These are phyloP conservation scores for Globisporangium middletonii DNA, from an alignment of 352 stramenopile genomes.

Conservation along the genomic window DNA sequence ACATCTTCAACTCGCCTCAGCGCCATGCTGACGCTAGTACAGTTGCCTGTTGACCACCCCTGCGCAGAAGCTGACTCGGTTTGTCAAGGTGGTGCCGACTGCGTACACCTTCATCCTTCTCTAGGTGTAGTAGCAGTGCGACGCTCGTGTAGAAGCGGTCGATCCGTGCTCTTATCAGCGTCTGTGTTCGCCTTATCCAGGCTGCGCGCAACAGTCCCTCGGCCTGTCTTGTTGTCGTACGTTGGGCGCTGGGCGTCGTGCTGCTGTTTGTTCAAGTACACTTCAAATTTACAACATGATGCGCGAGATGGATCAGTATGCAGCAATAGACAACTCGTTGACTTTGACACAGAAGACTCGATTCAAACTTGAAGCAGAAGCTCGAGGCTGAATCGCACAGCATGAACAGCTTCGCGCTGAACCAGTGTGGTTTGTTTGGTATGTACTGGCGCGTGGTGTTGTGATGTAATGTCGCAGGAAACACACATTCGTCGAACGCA, in stretches of 20 bases:
- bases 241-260: background rate
- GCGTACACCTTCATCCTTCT: background rate
- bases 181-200: too few relatives aligned
- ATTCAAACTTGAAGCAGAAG: background rate
- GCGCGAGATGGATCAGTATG: background rate
- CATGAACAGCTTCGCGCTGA: background rate
- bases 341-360: background rate
- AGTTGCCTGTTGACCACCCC: too few relatives aligned
- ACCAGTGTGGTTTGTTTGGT: conserved; percentile 2
- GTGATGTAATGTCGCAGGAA: background rate
- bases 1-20: background rate
- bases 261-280: background rate
- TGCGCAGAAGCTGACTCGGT: too few relatives aligned
- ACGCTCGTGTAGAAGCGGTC: too few relatives aligned
- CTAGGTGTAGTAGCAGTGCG: too few relatives aligned
- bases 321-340: background rate
- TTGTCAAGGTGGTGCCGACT: background rate
- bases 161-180: too few relatives aligned
- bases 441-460: conserved; percentile 1
- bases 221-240: too few relatives aligned
- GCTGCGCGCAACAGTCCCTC: too few relatives aligned
- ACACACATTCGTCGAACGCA: background rate
- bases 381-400: background rate
- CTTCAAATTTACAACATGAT: background rate
- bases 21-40: too few relatives aligned